Evolutionary conservation across 371 early-diverging fungal species (phyloP).

Genomic region (Mortierella sp.): DNA sequence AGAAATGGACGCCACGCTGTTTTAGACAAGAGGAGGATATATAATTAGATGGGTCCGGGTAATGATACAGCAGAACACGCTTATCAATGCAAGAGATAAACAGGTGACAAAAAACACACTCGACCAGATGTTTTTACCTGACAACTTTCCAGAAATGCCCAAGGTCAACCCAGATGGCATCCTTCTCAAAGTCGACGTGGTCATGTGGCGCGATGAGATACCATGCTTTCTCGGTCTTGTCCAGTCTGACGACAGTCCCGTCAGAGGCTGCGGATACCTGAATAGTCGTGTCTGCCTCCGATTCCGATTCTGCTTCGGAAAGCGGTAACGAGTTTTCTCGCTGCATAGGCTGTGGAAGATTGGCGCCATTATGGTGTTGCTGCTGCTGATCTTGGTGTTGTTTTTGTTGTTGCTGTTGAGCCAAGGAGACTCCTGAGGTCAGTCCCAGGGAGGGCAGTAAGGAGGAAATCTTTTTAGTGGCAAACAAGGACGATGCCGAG

Average conservation of each 20-base stretch:
- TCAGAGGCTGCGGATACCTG: conserved; percentile 44
- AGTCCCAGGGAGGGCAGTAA: conserved; percentile 8
- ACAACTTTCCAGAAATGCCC: conserved; percentile 51
- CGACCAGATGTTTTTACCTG: conserved; percentile 22
- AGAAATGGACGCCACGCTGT: conserved; percentile 46
- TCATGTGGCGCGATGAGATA: conserved; percentile 40
- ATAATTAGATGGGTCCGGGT: neutral
- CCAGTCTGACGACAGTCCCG: conserved; percentile 51
- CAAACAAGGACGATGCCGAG: neutral
- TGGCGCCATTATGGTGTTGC: neutral
- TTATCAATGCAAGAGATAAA: neutral
- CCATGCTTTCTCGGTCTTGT: conserved; percentile 31
- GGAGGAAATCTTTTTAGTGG: conserved; percentile 7
- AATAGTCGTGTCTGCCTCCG: conserved; percentile 30
- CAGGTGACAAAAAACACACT: neutral
- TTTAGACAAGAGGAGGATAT: neutral
- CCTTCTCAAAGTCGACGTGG: conserved; percentile 40
- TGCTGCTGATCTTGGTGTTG: conserved; percentile 12
- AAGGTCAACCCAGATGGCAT: conserved; percentile 49
- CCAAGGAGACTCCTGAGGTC: neutral
- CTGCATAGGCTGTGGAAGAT: neutral
- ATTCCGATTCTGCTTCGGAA: conserved; percentile 3
- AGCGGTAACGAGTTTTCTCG: neutral
- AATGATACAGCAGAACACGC: neutral
- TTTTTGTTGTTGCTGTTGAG: conserved; percentile 3